phyloP scores from a whole-genome alignment of 2,329 filamentous ascomycete genomes.

The Stemphylium beticola region DNA sequence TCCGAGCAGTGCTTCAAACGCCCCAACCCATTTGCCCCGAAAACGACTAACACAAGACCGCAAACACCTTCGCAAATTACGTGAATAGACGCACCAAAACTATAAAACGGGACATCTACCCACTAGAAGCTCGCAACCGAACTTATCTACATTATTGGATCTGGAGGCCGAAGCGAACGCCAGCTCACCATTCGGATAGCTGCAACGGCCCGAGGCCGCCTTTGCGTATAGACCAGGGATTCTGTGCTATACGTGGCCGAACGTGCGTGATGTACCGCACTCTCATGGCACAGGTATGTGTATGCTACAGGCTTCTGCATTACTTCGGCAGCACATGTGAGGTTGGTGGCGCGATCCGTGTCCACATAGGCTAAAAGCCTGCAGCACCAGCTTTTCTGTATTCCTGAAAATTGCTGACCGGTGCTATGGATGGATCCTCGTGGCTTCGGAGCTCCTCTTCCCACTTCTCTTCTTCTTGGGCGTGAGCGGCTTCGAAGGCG shows the following conservation, averaged over 20 bases:
- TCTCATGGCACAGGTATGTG: neutral
- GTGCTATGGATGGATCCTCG: constrained; percentile 30
- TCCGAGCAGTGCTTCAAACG: neutral
- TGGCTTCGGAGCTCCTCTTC: constrained; percentile 47
- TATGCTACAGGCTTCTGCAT: constrained; percentile 1
- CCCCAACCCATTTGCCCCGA: neutral
- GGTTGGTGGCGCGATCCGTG: constrained; percentile 3
- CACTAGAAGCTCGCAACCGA: too few relatives aligned
- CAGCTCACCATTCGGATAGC: neutral
- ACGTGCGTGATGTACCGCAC: neutral
- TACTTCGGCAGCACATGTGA: neutral
- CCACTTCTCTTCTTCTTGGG: constrained; percentile 55
- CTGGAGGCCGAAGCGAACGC: neutral
- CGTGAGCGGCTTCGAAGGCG: constrained; percentile 49
- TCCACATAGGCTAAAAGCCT: constrained; percentile 28
- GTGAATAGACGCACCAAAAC: neutral
- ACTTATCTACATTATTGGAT: too few relatives aligned
- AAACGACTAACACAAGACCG: neutral
- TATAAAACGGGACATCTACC: neutral
- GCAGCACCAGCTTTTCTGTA: constrained; percentile 51
- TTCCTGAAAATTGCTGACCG: constrained; percentile 52
- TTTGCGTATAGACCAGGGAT: neutral
- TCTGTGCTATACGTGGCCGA: constrained; percentile 2
- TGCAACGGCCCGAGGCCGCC: constrained; percentile 25
- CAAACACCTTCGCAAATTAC: neutral